phyloP scores from a whole-genome alignment of 257 asterid species.

The Lycium barbarum region DNA sequence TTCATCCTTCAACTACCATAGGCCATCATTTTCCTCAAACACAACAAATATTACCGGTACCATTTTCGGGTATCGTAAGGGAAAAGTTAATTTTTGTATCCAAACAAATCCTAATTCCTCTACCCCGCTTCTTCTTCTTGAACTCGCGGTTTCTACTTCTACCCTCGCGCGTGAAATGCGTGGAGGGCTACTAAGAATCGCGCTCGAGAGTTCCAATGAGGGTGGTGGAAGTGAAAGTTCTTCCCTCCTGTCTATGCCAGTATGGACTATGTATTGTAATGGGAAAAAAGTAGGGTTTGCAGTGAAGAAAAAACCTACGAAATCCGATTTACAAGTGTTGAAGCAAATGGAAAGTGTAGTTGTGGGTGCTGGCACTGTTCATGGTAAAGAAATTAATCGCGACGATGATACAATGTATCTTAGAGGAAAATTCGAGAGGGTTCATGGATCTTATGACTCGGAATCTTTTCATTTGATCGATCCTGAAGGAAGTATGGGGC shows the following conservation, averaged over 20 bases:
- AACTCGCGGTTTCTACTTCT: conserved; percentile 60
- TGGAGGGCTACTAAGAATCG: conserved; percentile 58
- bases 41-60: conserved; percentile 51
- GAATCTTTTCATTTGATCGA: conserved; percentile 70
- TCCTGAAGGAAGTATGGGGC: conserved; percentile 56
- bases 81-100: conserved; percentile 64
- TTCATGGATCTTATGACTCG: conserved; percentile 54
- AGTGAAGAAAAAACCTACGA: conserved; percentile 42
- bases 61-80: conserved; percentile 53
- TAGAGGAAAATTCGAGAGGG: conserved; percentile 61
- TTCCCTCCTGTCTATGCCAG: conserved; percentile 50
- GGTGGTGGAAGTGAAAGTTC: background rate
- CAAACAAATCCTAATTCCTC: conserved; percentile 56
- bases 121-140: conserved; percentile 57
- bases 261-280: conserved; percentile 65
- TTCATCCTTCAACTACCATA: conserved; percentile 11
- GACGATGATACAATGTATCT: conserved; percentile 58
- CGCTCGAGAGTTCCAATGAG: conserved; percentile 44
- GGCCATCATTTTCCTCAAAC: background rate
- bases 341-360: conserved; percentile 46
- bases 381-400: conserved; percentile 33
- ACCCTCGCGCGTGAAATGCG: conserved; percentile 69
- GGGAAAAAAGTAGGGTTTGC: conserved; percentile 66
- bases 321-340: conserved; percentile 49
- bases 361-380: conserved; percentile 58